Conservation (phyloP, 352 stramenopile species). For the Phytophthora uliginosa region DNA sequence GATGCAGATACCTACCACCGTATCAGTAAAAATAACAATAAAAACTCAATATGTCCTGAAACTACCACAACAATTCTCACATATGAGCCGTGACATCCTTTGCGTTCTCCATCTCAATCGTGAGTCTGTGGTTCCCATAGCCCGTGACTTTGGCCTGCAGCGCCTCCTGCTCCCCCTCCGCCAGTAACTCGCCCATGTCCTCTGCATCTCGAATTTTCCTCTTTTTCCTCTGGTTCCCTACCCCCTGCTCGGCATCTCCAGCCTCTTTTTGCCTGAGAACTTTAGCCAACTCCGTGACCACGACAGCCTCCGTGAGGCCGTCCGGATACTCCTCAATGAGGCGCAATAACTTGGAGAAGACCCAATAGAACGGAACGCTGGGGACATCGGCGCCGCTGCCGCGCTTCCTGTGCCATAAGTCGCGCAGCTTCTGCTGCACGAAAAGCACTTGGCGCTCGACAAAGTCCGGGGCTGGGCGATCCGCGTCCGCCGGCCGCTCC, state of each 20-base stretch:
- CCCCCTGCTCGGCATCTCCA: slow-evolving; percentile 5
- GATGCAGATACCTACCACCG: slow-evolving; percentile 64
- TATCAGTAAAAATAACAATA: background rate
- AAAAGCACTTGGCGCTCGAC: slow-evolving; percentile 56
- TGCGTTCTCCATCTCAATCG: slow-evolving; percentile 38
- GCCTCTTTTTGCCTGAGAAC: slow-evolving; percentile 49
- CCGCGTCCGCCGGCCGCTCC: slow-evolving; percentile 29
- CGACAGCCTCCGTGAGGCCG: slow-evolving; percentile 69
- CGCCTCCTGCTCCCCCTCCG: slow-evolving; percentile 52
- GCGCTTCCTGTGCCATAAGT: slow-evolving; percentile 53
- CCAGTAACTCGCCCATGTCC: slow-evolving; percentile 48
- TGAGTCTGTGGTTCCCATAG: slow-evolving; percentile 54
- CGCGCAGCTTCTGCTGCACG: slow-evolving; percentile 49
- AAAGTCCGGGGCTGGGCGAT: slow-evolving; percentile 38
- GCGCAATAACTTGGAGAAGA: slow-evolving; percentile 62
- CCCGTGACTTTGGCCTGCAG: slow-evolving; percentile 40
- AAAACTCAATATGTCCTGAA: background rate
- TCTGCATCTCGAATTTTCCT: slow-evolving; percentile 38
- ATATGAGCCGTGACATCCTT: slow-evolving; percentile 36
- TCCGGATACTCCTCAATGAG: slow-evolving; percentile 76
- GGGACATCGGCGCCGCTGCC: slow-evolving; percentile 16
- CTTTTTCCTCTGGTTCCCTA: slow-evolving; percentile 5
- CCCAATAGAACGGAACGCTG: slow-evolving; percentile 61
- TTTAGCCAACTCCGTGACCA: slow-evolving; percentile 69
- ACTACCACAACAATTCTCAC: slow-evolving; percentile 10